These are phyloP conservation scores for Populus hybrid DNA, from an alignment of 441 rosid species.

Conservation along the genomic window DNA sequence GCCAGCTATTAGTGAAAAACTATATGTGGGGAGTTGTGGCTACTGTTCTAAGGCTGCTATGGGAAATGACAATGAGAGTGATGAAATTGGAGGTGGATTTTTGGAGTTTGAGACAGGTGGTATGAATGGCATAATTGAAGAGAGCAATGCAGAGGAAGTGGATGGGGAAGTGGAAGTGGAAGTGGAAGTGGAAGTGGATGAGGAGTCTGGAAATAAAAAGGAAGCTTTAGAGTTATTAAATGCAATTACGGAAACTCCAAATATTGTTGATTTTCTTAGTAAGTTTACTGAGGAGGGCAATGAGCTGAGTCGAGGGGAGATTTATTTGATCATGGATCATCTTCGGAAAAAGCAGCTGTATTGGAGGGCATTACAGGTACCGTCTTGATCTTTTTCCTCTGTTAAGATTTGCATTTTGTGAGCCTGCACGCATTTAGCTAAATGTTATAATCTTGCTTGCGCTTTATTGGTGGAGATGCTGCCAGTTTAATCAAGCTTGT, in stretches of 20 bases:
- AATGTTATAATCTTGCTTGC: background rate
- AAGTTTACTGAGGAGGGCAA: background rate
- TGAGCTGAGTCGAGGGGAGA: background rate
- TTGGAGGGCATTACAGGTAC: constrained; percentile 4
- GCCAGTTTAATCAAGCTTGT: background rate
- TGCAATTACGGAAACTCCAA: background rate
- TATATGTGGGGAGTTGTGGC: background rate
- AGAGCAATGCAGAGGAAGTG: background rate
- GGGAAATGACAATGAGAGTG: background rate
- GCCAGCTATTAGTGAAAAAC: background rate
- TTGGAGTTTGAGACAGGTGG: background rate
- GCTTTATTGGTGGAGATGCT: background rate
- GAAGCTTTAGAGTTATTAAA: background rate
- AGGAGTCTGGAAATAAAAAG: background rate
- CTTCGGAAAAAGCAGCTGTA: background rate
- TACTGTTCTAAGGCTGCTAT: background rate
- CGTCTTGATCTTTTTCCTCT: background rate
- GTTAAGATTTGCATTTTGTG: background rate
- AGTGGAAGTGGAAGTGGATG: background rate
- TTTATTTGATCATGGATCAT: background rate
- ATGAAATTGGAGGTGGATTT: background rate
- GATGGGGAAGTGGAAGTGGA: too few relatives aligned
- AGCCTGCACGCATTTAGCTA: background rate
- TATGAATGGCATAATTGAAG: background rate
- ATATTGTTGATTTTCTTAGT: background rate